Base-by-base conservation (phyloP, 2,329 filamentous ascomycete genomes). In the Fusarium odoratissimum region DNA sequence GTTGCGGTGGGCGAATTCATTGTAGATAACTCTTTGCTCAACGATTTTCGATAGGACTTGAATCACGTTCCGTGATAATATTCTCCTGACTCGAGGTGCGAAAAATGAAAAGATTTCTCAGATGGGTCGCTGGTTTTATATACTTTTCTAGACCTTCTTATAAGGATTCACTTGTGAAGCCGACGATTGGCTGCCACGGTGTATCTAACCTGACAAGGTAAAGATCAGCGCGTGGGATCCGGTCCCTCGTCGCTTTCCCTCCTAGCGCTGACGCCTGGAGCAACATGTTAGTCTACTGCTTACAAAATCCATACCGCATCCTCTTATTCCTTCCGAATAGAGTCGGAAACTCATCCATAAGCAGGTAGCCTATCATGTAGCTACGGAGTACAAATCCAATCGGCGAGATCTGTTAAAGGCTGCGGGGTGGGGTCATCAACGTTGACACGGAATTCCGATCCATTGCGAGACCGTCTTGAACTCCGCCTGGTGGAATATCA, bases 1-100 rank as follows among this genome's bases (percentile, higher is more conserved):
- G 38, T 63, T 10, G 67, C 64, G 2, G 63, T 68, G 3, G 60
- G 33, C 0, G 62, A 31, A n/a, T 67, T 46, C 64, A 66, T 62
- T 52, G 25, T 31, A 9, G 2, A 56, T 21, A 51, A 7, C n/a
- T 14, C 5, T 25, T 8, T 51, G 6, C 12, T 35, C 6, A 3
- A 10, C 8, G 3, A 25, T 8, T 35, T 25, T 1, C 3, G 8
- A 31, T 12, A 7, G 9, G 6, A 5, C 17, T 5, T 19, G 8
- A 23, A 21, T 3, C 6, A 3, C 8, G 5, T 13, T 21, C n/a
- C 21, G 33, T 17, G 6, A 35, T 17, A 16, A 17, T 35, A 9
- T 35, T 35, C 33, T 35, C 33, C 33, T 35, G 9, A 9, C 9
- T 17, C 33, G 16, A 9, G 16, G 16, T 8, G 33, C 9, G 8